These are phyloP conservation scores for Sechiopsis laciniata DNA, from an alignment of 306 rosid genomes.

Conservation along the genomic window DNA sequence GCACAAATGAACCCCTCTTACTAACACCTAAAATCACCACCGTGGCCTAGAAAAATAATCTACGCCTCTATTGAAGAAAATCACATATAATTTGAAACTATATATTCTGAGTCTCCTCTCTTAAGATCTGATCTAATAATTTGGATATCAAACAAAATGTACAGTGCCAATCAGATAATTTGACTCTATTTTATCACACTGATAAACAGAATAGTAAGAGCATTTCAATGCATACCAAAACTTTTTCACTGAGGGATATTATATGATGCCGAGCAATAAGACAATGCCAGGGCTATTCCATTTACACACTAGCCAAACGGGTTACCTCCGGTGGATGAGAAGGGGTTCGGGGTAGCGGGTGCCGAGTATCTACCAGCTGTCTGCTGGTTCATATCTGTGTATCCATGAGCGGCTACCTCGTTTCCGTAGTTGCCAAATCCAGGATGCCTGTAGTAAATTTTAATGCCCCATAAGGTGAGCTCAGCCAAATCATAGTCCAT, in stretches of 20 bases:
- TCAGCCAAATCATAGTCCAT: conserved; percentile 17
- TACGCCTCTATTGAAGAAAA: conserved; percentile 6
- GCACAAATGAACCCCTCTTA: conserved; percentile 11
- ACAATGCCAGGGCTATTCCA: conserved; percentile 36
- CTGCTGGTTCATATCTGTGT: conserved; percentile 56
- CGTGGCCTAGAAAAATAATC: conserved; percentile 17
- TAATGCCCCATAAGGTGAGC: background rate
- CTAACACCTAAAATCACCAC: conserved; percentile 20
- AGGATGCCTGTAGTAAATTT: conserved; percentile 51
- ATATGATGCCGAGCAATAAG: conserved; percentile 42
- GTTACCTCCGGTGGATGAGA: conserved; percentile 56
- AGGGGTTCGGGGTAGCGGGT: conserved; percentile 47
- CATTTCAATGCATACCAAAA: conserved; percentile 5
- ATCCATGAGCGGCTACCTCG: conserved; percentile 46
- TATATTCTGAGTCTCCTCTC: background rate
- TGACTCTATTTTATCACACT: conserved; percentile 9
- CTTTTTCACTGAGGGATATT: conserved; percentile 34
- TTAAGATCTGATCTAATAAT: background rate
- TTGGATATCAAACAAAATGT: conserved; percentile 18
- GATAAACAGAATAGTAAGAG: conserved; percentile 10
- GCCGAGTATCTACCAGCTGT: conserved; percentile 39
- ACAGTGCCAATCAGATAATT: conserved; percentile 7
- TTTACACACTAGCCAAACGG: too few relatives aligned
- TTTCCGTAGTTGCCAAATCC: conserved; percentile 40
- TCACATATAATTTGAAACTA: background rate